Base-by-base conservation (phyloP, 2,329 filamentous ascomycete genomes). In the Colletotrichum sp. region DNA sequence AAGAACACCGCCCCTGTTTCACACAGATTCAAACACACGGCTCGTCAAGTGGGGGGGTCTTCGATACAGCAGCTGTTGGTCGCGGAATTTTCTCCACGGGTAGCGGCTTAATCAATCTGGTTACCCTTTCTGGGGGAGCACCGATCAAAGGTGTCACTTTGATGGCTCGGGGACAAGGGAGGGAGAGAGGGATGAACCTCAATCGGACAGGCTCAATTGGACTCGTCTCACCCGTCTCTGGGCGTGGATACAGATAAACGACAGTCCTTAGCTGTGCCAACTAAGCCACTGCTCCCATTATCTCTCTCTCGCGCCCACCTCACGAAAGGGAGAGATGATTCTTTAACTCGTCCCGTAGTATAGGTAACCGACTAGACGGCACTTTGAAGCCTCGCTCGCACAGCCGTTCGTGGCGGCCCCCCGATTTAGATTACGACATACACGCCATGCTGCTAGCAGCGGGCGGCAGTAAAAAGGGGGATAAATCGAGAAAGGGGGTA, bases 21-120 rank as follows among this genome's bases (percentile, higher is more conserved):
- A 69, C 34, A 68, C 63, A 73, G 28, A 76, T 76, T 73, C 73
- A 73, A 73, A 65, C 73, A 68, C 30, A 62, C 26, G 18, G 16
- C 59, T 32, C 64, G 55, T 62, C 70, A 72, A 62, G 52, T 49
- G 49, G 70, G 30, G 65, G 39, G 9, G 15, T 21, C 16, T 16
- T 21, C n/a, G 60, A 39, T 44, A 21, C 44, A 49, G 10, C 44
- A 49, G 44, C 10, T 49, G 44, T 49, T 49, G 44, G 44, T 49
- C 44, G 44, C 44, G 44, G 44, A 13, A 26, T 16, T 13, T n/a
- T 65, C 32, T 16, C 21, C 15, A 60, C 59, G n/a, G 63, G 18
- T 24, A 39, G n/a, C 24, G 16, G 24, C 13, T 52, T 26, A 30
- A 39, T 49, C 36, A 66, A 66, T 24, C 26, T 49, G 21, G 13